Conservation (phyloP, 805 yeast species). For the Saccharomycopsis fodiens region DNA sequence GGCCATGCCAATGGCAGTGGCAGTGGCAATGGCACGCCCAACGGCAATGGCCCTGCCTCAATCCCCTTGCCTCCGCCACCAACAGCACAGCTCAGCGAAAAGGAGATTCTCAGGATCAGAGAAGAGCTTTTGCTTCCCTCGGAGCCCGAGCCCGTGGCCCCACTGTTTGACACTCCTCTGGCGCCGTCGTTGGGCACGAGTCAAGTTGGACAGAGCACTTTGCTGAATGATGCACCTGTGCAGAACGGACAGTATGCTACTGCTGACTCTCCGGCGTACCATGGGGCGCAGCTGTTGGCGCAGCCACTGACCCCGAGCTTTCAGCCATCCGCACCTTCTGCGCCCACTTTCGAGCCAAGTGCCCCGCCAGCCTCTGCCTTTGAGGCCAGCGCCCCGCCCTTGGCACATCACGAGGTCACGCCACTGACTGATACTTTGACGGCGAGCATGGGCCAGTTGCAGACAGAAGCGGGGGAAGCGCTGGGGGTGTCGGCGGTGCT, state of each 20-base stretch:
- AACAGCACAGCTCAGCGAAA: conserved; percentile 32
- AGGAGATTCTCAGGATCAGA: conserved; percentile 43
- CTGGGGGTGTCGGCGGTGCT: neutral
- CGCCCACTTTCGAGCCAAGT: neutral
- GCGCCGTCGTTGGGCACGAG: conserved; percentile 6
- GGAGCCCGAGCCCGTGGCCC: conserved; percentile 31
- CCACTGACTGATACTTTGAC: too few species aligned
- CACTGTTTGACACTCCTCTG: neutral
- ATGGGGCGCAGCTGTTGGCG: too few species aligned
- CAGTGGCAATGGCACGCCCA: neutral
- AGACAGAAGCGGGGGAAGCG: conserved; percentile 25
- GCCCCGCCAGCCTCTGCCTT: conserved; percentile 9
- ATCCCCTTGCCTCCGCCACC: conserved; percentile 2
- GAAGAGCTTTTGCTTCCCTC: conserved; percentile 63
- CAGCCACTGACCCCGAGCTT: conserved; percentile 4
- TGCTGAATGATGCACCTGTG: too few species aligned
- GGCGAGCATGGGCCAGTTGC: conserved; percentile 9
- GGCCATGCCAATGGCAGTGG: neutral
- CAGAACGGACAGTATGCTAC: too few species aligned
- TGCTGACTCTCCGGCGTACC: too few species aligned
- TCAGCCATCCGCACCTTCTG: neutral
- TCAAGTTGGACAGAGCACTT: too few species aligned
- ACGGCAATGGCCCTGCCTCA: conserved; percentile 3
- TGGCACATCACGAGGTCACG: too few species aligned
- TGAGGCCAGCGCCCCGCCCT: conserved; percentile 17